These are phyloP conservation scores for Fragosphaeria purpurea DNA, from an alignment of 2,329 filamentous ascomycete genomes.

Conservation along the genomic window DNA sequence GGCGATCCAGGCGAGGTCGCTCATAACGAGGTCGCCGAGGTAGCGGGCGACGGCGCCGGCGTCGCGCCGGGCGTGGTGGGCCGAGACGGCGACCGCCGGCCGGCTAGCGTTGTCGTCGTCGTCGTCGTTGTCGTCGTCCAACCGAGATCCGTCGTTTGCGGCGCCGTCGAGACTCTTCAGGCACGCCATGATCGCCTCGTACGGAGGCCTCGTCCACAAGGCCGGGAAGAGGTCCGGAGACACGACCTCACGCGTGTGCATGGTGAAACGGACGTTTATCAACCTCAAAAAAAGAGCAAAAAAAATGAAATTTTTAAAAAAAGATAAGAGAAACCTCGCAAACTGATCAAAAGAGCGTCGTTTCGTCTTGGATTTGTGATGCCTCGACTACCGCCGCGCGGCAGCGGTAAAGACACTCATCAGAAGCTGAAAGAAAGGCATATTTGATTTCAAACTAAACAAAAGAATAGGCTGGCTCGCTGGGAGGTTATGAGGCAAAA, in stretches of 20 bases:
- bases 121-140: background rate
- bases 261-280: background rate
- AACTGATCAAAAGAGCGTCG: too few species aligned
- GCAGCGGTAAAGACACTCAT: background rate
- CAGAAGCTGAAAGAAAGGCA: background rate
- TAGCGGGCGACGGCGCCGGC: conserved; percentile 49
- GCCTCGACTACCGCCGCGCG: background rate
- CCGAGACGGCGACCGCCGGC: conserved; percentile 32
- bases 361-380: too few species aligned
- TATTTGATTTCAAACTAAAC: too few species aligned
- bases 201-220: conserved; percentile 65
- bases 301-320: background rate
- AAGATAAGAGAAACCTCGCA: too few species aligned
- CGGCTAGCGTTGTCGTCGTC: conserved; percentile 29
- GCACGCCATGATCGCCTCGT: conserved; percentile 50
- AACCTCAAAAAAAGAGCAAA: background rate
- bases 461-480: too few species aligned
- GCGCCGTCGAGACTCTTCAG: conserved; percentile 57
- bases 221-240: conserved; percentile 61
- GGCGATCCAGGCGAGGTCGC: conserved; percentile 56
- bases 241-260: conserved; percentile 4
- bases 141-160: conserved; percentile 32
- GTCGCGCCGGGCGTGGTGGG: conserved; percentile 28
- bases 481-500: too few species aligned
- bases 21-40: conserved; percentile 59